These are phyloP conservation scores for Pythium diclinum DNA, from an alignment of 352 stramenopile genomes.

Conservation along the genomic window DNA sequence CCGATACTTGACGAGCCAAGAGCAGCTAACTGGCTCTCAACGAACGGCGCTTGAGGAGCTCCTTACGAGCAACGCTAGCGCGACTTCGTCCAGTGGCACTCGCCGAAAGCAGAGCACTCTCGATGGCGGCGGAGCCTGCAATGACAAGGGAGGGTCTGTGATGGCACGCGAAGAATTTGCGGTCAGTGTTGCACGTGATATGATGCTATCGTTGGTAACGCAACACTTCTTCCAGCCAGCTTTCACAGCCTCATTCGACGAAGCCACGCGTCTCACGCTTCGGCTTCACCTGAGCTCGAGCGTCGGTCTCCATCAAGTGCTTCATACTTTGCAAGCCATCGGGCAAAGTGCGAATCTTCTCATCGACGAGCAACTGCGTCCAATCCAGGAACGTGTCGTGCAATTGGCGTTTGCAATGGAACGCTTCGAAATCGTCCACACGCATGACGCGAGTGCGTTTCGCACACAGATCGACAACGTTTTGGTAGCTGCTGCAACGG, in stretches of 20 bases:
- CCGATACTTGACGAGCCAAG: background rate
- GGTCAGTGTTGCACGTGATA: constrained; percentile 6
- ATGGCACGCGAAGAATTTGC: constrained; percentile 21
- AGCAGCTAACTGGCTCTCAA: background rate
- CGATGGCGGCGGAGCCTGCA: background rate
- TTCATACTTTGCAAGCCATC: constrained; percentile 16
- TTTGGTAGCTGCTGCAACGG: background rate
- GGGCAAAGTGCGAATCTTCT: constrained; percentile 5
- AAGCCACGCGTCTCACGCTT: background rate
- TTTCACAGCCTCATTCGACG: background rate
- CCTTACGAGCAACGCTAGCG: constrained; percentile 28
- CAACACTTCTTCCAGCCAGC: background rate
- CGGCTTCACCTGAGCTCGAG: constrained; percentile 18
- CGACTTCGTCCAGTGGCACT: constrained; percentile 11
- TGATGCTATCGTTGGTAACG: constrained; percentile 7
- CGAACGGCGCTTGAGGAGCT: constrained; percentile 19
- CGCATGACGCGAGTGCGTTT: background rate
- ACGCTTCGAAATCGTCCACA: constrained; percentile 10
- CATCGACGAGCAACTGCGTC: constrained; percentile 2
- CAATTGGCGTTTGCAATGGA: background rate
- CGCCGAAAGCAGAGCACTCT: constrained; percentile 10
- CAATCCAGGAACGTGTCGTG: constrained; percentile 1
- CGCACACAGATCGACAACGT: background rate
- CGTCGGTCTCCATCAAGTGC: constrained; percentile 14
- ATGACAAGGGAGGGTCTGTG: background rate